Conservation (phyloP, 768 basidiomycete genomes). For the Clathrus columnatus region DNA sequence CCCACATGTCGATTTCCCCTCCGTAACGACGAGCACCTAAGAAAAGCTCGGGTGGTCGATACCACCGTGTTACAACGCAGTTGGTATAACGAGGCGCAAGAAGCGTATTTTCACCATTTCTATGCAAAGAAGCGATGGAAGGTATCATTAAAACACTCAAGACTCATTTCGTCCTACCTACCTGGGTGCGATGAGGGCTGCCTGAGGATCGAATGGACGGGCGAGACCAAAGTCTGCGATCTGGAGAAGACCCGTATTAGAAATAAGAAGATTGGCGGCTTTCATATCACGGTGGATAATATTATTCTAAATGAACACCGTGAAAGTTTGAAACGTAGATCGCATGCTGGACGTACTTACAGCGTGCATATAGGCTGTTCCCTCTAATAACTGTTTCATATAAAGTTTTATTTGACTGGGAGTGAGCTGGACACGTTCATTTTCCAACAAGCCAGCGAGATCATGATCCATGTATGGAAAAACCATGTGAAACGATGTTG, state of each 20-base stretch:
- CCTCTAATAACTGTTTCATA: constrained; percentile 93
- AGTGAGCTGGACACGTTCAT: constrained; percentile 75
- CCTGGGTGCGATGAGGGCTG: constrained; percentile 28
- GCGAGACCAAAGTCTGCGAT: constrained; percentile 98
- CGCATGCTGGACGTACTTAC: constrained; percentile 38
- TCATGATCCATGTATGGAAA: constrained; percentile 99
- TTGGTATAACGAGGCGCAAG: constrained; percentile 78
- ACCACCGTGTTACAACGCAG: constrained; percentile 93
- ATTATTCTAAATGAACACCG: constrained; percentile 55
- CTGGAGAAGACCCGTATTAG: constrained; percentile 71
- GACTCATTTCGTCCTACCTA: constrained; percentile 10
- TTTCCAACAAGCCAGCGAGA: constrained; percentile 88
- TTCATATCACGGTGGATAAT: constrained; percentile 99
- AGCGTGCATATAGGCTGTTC: constrained; percentile 91
- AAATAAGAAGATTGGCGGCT: constrained; percentile 92
- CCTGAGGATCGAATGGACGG: constrained; percentile 53
- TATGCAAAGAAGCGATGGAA: background rate
- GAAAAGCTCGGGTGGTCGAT: constrained; percentile 86
- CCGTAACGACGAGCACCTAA: constrained; percentile 86
- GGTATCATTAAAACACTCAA: background rate
- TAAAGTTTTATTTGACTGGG: constrained; percentile 90
- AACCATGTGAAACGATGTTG: constrained; percentile 88
- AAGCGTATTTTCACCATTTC: constrained; percentile 29
- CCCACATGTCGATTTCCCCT: constrained; percentile 96
- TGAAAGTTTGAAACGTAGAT: constrained; percentile 2